These are phyloP conservation scores for Malus asiatica DNA, from an alignment of 306 rosid genomes.

Conservation along the genomic window DNA sequence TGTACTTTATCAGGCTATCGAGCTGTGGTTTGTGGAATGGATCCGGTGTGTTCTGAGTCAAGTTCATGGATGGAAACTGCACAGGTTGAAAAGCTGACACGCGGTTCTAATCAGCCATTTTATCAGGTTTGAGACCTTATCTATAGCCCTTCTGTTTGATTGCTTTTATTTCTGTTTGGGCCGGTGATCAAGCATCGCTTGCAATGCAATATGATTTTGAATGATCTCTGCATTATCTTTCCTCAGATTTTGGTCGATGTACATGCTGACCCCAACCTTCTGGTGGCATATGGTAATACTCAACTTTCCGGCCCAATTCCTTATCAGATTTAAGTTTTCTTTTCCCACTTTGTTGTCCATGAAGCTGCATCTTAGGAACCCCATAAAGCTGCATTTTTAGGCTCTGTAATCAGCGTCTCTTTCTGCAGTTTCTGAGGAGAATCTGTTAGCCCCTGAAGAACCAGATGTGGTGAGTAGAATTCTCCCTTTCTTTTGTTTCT, in stretches of 20 bases:
- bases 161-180: not conserved
- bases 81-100: conserved; percentile 61
- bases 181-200: not conserved
- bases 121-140: conserved; percentile 49
- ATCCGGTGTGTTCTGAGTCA: conserved; percentile 87
- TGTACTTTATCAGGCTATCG: conserved; percentile 53
- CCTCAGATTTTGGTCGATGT: conserved; percentile 79
- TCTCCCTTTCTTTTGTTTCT: not conserved
- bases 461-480: conserved; percentile 54
- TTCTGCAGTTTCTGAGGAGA: conserved; percentile 83
- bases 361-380: not conserved
- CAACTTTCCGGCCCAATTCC: conserved; percentile 3
- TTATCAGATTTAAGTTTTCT: not conserved
- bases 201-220: conserved; percentile 4
- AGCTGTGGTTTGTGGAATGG: conserved; percentile 92
- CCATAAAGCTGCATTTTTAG: not conserved
- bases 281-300: conserved; percentile 80
- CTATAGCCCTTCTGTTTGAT: not conserved
- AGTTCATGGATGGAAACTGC: conserved; percentile 92
- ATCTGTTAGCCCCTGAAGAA: conserved; percentile 52
- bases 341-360: not conserved
- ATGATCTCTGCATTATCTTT: conserved; percentile 9
- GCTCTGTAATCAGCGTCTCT: not conserved
- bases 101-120: conserved; percentile 79
- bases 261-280: conserved; percentile 68